phyloP scores from a whole-genome alignment of 495 filamentous ascomycete genomes.

The Wilcoxina mikolae region DNA sequence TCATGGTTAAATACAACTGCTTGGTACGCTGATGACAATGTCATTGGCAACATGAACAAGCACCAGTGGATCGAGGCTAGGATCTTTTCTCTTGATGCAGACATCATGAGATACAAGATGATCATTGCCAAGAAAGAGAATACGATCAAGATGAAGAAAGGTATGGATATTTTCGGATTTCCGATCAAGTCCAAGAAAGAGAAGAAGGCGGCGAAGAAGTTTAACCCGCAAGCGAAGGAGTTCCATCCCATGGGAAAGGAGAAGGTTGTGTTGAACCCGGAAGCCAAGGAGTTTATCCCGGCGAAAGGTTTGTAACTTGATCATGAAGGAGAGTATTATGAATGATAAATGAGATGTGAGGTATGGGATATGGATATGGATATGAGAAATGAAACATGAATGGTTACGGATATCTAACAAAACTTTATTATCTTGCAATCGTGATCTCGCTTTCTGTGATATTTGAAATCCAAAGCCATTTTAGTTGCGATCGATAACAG shows the following conservation, averaged over 20 bases:
- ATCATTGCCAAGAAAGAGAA: not conserved
- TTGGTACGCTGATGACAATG: not conserved
- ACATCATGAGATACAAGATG: not conserved
- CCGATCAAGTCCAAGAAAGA: not conserved
- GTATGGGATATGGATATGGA: too few species aligned
- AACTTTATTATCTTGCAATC: too few species aligned
- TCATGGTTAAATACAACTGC: not conserved
- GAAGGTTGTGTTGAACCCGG: too few species aligned
- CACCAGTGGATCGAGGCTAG: not conserved
- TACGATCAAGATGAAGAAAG: not conserved
- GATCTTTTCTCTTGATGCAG: not conserved
- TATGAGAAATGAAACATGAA: too few species aligned
- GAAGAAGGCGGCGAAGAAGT: not conserved
- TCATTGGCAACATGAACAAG: not conserved
- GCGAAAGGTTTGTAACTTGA: not conserved
- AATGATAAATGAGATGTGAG: too few species aligned
- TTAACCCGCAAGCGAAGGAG: not conserved
- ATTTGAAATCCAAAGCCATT: too few species aligned
- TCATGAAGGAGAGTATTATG: not conserved
- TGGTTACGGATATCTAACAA: too few species aligned
- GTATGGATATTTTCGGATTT: not conserved
- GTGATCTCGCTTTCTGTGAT: too few species aligned
- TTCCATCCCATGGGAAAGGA: too few species aligned
- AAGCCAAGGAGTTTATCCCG: too few species aligned
- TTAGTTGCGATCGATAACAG: too few species aligned